A percentile compares a stretch with the other conserved stretches of the same genome.
Conservation (phyloP, 345 rosid species). For the Citrus maxima region DNA sequence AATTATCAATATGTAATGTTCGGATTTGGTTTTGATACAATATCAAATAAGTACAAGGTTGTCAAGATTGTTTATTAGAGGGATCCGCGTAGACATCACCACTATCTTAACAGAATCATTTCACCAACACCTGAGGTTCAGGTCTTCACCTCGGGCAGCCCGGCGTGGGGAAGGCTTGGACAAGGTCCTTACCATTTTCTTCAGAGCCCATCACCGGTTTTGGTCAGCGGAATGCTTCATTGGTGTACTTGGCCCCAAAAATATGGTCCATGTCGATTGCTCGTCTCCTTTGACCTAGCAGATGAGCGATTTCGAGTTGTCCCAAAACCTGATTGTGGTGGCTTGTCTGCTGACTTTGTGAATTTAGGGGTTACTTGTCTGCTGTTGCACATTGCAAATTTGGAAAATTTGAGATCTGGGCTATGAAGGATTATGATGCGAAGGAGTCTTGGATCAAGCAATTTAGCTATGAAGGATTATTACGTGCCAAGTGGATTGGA, state of each 20-base stretch:
- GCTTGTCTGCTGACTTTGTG: slow-evolving; percentile 50
- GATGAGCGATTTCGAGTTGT: slow-evolving; percentile 73
- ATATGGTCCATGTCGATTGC: slow-evolving; percentile 30
- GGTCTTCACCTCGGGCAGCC: slow-evolving; percentile 29
- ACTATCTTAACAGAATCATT: too few species aligned
- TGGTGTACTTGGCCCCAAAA: slow-evolving; percentile 64
- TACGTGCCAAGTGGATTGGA: slow-evolving; percentile 48
- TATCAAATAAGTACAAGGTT: slow-evolving; percentile 35
- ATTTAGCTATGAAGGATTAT: slow-evolving; percentile 63
- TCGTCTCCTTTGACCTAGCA: slow-evolving; percentile 50
- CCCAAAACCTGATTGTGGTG: slow-evolving; percentile 66
- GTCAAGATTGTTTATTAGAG: slow-evolving; percentile 25
- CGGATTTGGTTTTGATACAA: slow-evolving; percentile 42
- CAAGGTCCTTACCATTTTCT: background rate
- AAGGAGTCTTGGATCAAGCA: slow-evolving; percentile 71
- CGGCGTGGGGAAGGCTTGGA: slow-evolving; percentile 18
- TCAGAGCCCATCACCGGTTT: slow-evolving; percentile 46
- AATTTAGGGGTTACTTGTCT: slow-evolving; percentile 54
- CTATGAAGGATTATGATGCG: slow-evolving; percentile 62
- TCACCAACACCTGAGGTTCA: slow-evolving; percentile 33
- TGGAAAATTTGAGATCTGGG: slow-evolving; percentile 83
- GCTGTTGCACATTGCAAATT: slow-evolving; percentile 68
- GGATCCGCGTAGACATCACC: background rate
- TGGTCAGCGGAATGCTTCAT: slow-evolving; percentile 72
- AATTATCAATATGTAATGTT: slow-evolving; percentile 28